Evolutionary conservation across 352 stramenopile species (phyloP), one percentile per base, ranked within the genome.

Genomic region (Aphanomyces cochlioides): DNA sequence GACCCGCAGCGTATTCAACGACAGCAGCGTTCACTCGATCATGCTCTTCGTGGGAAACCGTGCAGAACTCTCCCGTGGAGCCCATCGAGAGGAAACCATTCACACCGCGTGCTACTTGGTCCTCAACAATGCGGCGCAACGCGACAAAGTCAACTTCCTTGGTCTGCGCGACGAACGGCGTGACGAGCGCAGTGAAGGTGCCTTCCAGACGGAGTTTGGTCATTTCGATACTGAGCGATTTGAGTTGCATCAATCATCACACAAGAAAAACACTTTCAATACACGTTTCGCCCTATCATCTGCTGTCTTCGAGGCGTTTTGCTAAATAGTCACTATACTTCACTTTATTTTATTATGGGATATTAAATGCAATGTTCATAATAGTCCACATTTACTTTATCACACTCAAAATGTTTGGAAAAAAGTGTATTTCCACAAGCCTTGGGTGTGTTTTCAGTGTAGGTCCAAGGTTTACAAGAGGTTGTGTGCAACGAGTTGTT

Each of bases 81-180:
- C 96, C 97, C 87, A 96, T 94, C 81, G 97, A 93, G 66, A 98
- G 97, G 28, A 99, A 81, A 65, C 97, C 97, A 77, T 99, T 94
- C 56, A 98, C 98, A 71, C 92, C 92, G 60, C 94, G 78, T 69
- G 93, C 79, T 58, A 99, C 83, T 78, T 99, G 97, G 79, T 80
- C 92, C 58, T 96, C 89, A 61, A 95, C 88, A n/a, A 99, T 79
- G 64, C 92, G 84, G 53, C 93, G 82, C 50, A 99, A 84, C 75
- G 90, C 94, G 39, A 83, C 81, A 76, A 98, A 93, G 83, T 99
- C 95, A 47, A 99, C 92, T 39, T 79, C 79, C 48, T 78, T 89
- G 59, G 92, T 92, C 73, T 97, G 88, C 17, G 85, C 70, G 43
- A 84, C 97, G 80, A 99, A 98, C 7, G 97, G 97, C 70, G 97